Base-by-base conservation (phyloP, 345 rosid species). In the Salix viminalis region DNA sequence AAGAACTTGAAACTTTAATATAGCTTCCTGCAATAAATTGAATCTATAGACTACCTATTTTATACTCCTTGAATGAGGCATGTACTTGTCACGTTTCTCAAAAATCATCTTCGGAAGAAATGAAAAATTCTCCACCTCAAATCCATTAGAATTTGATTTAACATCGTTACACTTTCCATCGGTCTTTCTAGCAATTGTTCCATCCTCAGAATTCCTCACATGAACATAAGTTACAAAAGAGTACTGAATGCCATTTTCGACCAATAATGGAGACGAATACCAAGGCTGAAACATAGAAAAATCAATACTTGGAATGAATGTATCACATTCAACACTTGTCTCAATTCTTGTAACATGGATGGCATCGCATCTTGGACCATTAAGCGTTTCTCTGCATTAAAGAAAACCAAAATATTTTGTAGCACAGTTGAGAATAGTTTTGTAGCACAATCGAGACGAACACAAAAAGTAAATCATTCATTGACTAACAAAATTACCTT, bases 271-370 rank as follows among this genome's bases (percentile, higher is more conserved):
- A 1, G 97, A 92, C 0, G 94, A 91, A 80, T 83, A 83, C 97
- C 95, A 92, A 65, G 92, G 94, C 67, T 86, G 92, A 83, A 88
- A 94, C 7, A 81, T 73, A 61, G 91, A 85, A 36, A 78, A 70
- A 84, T 90, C 92, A 77, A 94, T 71, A 10, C 77, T 34, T 6
- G 97, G 90, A 65, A 94, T 89, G 83, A 91, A 94, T 34, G 97
- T 91, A 82, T 94, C 97, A 76, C 97, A 92, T 11, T 89, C 93
- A 70, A 90, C 54, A 80, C 76, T 86, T 48, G 87, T 78, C 82
- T 92, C 87, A 82, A 92, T 90, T 82, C 92, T 96, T 21, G 97
- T 94, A 48, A 92, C 70, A 82, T 92, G 97, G 72, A 92, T 90
- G 58, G 94, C 97, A 80, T 92, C 94, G 75, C 98, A 94, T 72